Percentiles rank a stretch among this genome's conserved stretches.
These are phyloP conservation scores for Pecoramyces ruminantium DNA, from an alignment of 192 early-diverging fungal species.

Conservation along the genomic window DNA sequence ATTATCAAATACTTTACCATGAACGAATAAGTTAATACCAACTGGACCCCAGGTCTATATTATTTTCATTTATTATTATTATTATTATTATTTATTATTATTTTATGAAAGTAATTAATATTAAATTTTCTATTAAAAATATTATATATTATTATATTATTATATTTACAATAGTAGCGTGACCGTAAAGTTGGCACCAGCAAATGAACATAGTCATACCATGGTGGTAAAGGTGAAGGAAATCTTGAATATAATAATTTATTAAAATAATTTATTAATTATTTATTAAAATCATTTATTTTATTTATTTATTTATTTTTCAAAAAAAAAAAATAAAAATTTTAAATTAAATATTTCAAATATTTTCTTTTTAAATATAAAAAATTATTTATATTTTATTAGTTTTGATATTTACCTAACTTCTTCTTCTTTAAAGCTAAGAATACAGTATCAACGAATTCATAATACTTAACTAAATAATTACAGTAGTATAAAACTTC, in stretches of 20 bases:
- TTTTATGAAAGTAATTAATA: no score
- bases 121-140: not conserved
- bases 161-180: slow-evolving; percentile 53
- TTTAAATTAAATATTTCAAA: no score
- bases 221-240: slow-evolving; percentile 89
- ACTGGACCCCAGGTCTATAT: not conserved
- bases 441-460: slow-evolving; percentile 80
- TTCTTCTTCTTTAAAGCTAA: slow-evolving; percentile 69
- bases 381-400: not conserved
- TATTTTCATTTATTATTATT: no score
- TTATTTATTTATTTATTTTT: no score
- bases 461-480: slow-evolving; percentile 84
- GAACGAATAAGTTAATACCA: not conserved
- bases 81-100: no score
- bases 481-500: slow-evolving; percentile 79
- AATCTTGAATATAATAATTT: no score
- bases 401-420: slow-evolving; percentile 11
- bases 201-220: slow-evolving; percentile 75
- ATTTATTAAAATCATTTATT: no score
- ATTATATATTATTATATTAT: no score
- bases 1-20: not conserved
- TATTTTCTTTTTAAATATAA: not conserved
- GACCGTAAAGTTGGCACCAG: slow-evolving; percentile 59
- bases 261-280: no score
- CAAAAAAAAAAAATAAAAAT: no score